Base-by-base conservation (phyloP, 768 basidiomycete species). In the Ephemerocybe angulata region DNA sequence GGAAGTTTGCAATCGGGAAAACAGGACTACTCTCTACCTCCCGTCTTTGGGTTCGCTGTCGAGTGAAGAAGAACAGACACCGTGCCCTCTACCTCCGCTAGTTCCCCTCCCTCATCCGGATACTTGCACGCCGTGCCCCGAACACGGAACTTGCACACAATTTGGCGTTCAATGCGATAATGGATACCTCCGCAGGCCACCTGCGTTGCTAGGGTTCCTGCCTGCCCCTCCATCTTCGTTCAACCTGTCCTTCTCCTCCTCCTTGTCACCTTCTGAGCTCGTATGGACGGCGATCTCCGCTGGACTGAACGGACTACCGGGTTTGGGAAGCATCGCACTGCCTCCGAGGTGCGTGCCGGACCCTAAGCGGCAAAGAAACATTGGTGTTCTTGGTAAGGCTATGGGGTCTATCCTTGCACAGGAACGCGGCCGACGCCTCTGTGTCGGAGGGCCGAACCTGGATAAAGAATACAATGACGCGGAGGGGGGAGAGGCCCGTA, bases 291-390 rank as follows among this genome's bases (percentile, higher is more conserved):
- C 73, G 40, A 65, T 86, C 52, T 77, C 76, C 38, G 60, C 64
- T 42, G 54, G 75, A 11, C 70, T 83, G 42, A 79, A 93, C 69
- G 91, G 91, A 28, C 65, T 92, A 47, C 91, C 90, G 21, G 81
- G 83, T 29, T 70, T 90, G 22, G 88, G 90, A n/a, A 81, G 87
- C 56, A 77, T 93, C 37, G 88, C 84, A 21, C 75, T 93, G 50
- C 83, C 90, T 24, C 87, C 88, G 37, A 76, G 81, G 43, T 93
- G 91, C 64, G 72, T 84, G 47, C 86, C 87, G 71, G 90, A 93
- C 70, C 88, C 88, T 52, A 81, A 74, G 64, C 76, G 90, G 64
- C 90, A 85, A 70, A 71, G 76, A 52, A 77, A 86, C 60, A 88
- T 93, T 43, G 89, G 89, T 31, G 78, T 72, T 21, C 72, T 94